Evolutionary conservation across 768 basidiomycete species (phyloP).

Genomic region (Chalciporus pseudorubinellus): DNA sequence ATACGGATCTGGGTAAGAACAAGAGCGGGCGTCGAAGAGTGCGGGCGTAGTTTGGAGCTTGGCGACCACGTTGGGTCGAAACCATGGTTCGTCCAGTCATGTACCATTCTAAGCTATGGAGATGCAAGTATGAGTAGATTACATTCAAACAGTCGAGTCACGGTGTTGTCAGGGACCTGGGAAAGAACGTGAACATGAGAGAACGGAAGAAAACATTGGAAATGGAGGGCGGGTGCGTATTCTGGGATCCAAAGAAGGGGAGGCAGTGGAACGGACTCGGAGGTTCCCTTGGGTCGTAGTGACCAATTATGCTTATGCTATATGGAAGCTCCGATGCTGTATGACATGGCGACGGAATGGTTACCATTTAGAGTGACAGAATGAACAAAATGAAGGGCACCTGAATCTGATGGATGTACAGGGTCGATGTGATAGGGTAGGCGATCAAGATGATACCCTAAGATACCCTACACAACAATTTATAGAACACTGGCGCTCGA

Average conservation of each 20-base stretch:
- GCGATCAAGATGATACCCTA: constrained; percentile 34
- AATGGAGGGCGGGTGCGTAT: neutral
- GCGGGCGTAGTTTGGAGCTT: constrained; percentile 24
- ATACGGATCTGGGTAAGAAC: constrained; percentile 16
- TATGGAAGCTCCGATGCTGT: constrained; percentile 19
- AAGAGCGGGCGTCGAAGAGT: constrained; percentile 1
- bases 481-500: constrained; percentile 17
- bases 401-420: constrained; percentile 34
- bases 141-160: neutral
- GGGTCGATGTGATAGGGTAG: constrained; percentile 39
- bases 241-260: neutral
- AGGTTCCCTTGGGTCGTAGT: constrained; percentile 13
- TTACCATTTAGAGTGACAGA: constrained; percentile 21
- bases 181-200: neutral
- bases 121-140: neutral
- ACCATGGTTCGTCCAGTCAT: neutral
- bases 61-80: constrained; percentile 18
- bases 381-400: constrained; percentile 25
- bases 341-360: constrained; percentile 22
- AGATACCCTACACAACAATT: constrained; percentile 26
- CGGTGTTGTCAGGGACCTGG: neutral
- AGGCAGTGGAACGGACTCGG: constrained; percentile 9
- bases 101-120: too few relatives aligned
- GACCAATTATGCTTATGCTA: constrained; percentile 18
- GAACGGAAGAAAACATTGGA: neutral